Evolutionary conservation across 1,284 basidiomycete genomes (phyloP), one percentile per base, ranked within the genome.

Genomic region (Ceratobasidium sp.): DNA sequence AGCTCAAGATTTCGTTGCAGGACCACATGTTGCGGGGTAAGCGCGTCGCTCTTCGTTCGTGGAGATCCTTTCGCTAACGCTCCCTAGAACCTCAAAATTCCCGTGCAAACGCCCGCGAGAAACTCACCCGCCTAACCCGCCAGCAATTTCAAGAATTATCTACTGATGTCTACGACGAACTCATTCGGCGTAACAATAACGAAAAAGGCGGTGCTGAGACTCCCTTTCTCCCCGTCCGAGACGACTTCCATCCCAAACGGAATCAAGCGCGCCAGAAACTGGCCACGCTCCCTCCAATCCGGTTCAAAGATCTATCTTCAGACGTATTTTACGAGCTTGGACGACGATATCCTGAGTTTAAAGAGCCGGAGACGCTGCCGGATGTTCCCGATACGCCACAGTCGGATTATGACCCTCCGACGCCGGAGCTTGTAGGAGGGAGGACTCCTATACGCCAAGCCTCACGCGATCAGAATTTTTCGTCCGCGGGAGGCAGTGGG

Each of bases 261-360:
- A 99, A 99, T 82, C 97, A 99, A 84, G 98, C 98, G 1, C 89
- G 98, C 44, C 98, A 99, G 84, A 99, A 99, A 84, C 90, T 99
- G 11, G 96, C 98, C 2, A 99, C 97, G 0, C 87, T 99, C 19
- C 96, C 97, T 1, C 89, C 92, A 59, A 89, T 92, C 57, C 89
- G 97, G 19, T 99, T 99, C 86, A 96, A 97, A 82, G 97, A 99
- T 82, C 88, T 99, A 14, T 97, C 96, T 0, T 95, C 94, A 75
- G 98, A 99, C 82, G 97, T 99, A 15, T 99, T 96, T 84, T 98
- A 91, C 81, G 98, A 99, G 83, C 88, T 99, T 50, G 91, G 94
- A 29, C 87, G 97, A 73, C 88, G 98, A 65, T 99, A 98, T 83
- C 98, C 98, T 0, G 97, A 99, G 80, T 98, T 99, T 82, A 92